These are phyloP conservation scores for Ogataea dorogensis DNA, from an alignment of 805 yeast species.

Conservation along the genomic window DNA sequence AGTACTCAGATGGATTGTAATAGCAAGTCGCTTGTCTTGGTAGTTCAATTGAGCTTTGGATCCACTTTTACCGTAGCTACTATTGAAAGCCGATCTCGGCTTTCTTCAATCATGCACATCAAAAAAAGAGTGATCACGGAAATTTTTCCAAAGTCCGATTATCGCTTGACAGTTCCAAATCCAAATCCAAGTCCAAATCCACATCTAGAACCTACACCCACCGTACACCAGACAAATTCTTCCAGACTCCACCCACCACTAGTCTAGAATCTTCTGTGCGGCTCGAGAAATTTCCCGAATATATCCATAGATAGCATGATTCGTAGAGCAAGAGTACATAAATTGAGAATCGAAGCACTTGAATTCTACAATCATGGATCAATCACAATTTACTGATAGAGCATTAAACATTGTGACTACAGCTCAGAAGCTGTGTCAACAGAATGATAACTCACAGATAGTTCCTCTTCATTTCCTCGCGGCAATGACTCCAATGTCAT, in stretches of 20 bases:
- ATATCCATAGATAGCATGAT: neutral
- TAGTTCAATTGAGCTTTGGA: neutral
- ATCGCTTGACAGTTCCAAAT: too few species aligned
- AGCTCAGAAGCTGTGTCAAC: conserved; percentile 80
- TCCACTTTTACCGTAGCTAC: neutral
- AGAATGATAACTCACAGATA: conserved; percentile 79
- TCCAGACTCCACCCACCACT: neutral
- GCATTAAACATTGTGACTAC: conserved; percentile 78
- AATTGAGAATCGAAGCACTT: neutral
- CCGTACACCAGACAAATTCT: conserved; percentile 3
- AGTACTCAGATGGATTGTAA: too few species aligned
- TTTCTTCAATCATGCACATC: conserved; percentile 1
- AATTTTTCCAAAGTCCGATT: conserved; percentile 4
- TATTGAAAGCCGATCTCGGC: conserved; percentile 10
- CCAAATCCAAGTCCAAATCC: too few species aligned
- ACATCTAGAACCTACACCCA: neutral
- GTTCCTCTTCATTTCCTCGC: conserved; percentile 89
- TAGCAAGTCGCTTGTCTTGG: neutral
- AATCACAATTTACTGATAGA: conserved; percentile 87
- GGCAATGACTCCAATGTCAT: conserved; percentile 75
- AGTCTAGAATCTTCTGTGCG: conserved; percentile 11
- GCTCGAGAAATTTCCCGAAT: conserved; percentile 4
- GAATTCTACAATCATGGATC: conserved; percentile 43
- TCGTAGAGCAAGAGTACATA: conserved; percentile 1
- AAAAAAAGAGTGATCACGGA: conserved; percentile 4